Percentiles rank a stretch among this genome's conserved stretches.
Evolutionary conservation across 495 filamentous ascomycete species (phyloP).

Genomic region (Hyaloscypha finlandica): DNA sequence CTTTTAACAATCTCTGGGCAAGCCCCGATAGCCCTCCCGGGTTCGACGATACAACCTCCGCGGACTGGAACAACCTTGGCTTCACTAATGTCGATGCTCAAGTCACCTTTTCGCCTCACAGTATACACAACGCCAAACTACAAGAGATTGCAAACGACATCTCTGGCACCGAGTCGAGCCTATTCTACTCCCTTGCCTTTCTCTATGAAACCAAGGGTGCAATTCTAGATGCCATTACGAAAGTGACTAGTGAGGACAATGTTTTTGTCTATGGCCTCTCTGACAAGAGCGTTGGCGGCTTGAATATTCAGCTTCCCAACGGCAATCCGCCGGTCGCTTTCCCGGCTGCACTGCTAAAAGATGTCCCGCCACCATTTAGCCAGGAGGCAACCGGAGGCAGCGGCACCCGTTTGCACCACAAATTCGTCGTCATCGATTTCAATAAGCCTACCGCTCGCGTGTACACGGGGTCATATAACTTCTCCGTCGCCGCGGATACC

Average conservation of each 20-base stretch:
- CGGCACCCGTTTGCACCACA: conserved; percentile 24
- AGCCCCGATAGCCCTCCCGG: conserved; percentile 17
- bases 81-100: conserved; percentile 21
- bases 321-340: conserved; percentile 22
- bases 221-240: conserved; percentile 22
- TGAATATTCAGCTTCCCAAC: conserved; percentile 24
- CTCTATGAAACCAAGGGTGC: conserved; percentile 24
- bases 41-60: conserved; percentile 17
- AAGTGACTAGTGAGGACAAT: conserved; percentile 17
- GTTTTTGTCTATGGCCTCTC: conserved; percentile 25
- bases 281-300: conserved; percentile 21
- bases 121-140: conserved; percentile 16
- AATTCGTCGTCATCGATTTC: conserved; percentile 25
- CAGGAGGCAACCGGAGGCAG: conserved; percentile 22
- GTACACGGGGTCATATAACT: conserved; percentile 24
- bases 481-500: conserved; percentile 21
- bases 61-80: conserved; percentile 22
- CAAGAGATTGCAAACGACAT: conserved; percentile 23
- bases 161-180: conserved; percentile 17
- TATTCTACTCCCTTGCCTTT: conserved; percentile 26
- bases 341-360: conserved; percentile 14
- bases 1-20: conserved; percentile 23
- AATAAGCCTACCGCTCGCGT: conserved; percentile 24
- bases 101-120: conserved; percentile 25
- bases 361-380: conserved; percentile 17